Base-by-base conservation (phyloP, 192 early-diverging fungal genomes). In the Pilobolus umbonatus region DNA sequence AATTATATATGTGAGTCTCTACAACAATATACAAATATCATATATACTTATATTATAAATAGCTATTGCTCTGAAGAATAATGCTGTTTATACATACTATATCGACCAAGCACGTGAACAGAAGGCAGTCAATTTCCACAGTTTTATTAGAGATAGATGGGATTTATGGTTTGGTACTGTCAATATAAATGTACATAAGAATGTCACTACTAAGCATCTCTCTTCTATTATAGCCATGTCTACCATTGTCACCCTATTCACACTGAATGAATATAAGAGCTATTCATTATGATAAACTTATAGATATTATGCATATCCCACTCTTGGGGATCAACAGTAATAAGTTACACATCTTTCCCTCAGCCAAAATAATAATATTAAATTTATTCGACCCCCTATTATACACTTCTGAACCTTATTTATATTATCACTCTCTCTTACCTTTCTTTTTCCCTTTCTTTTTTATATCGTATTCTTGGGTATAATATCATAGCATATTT, bases 1-100 rank as follows among this genome's bases (percentile, higher is more conserved):
- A 32, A 48, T 21, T 59, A 48, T 26, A 31, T 59, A 30, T 59
- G 57, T 59, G 48, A 36, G 43, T 57, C 17, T 55, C 8, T 35
- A 12, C 3, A 17, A 7, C 9, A 55, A 25, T 15, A 29, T 4
- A 55, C n/a, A 39, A 55, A 19, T 1, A 9, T 39, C 9, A 38
- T 22, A 38, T 25, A 3, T 39, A 7, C 24, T 24, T 28, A 5
- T 26, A 39, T n/a, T 39, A 29, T 45, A 39, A 11, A 12, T 57
- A 59, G 57, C 43, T 6, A 31, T 59, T 34, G 30, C 29, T 22
- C 17, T 48, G 15, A 59, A 59, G 12, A 48, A 48, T 46, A 38
- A 38, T 15, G 25, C 25, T 44, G 57, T 59, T 2, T 47, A 47
- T 24, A 45, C 57, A 14, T 59, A 59, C 21, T 59, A 10, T 22